A percentile compares a stretch with the other conserved stretches of the same genome.
These are phyloP conservation scores for Pythium aquatile DNA, from an alignment of 352 stramenopile species.

Conservation along the genomic window DNA sequence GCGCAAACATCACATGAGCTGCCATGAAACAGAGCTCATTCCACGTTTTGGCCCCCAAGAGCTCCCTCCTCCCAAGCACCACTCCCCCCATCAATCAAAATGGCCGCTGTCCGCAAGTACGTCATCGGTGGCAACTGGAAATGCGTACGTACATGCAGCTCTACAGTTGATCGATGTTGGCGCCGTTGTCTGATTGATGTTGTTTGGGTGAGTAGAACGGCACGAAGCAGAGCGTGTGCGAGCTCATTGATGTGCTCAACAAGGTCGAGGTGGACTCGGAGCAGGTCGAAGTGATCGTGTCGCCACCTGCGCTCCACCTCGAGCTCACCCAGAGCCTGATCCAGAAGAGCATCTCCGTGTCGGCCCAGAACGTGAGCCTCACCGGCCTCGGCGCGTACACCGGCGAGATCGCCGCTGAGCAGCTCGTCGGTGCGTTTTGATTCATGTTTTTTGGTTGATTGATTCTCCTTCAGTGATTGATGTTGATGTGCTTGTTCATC, in stretches of 20 bases:
- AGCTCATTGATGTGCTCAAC: slow-evolving; percentile 83
- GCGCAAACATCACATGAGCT: not conserved
- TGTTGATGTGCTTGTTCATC: slow-evolving; percentile 71
- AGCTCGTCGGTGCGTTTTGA: slow-evolving; percentile 79
- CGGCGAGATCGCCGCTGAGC: slow-evolving; percentile 83
- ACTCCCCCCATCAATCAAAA: slow-evolving; percentile 16
- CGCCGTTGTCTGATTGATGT: slow-evolving; percentile 29
- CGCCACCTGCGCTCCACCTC: slow-evolving; percentile 63
- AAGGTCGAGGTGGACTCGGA: slow-evolving; percentile 63
- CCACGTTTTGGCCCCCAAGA: slow-evolving; percentile 17
- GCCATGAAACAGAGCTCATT: slow-evolving; percentile 7
- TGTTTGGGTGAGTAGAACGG: slow-evolving; percentile 40
- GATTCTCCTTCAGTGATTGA: slow-evolving; percentile 30
- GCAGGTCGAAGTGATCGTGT: slow-evolving; percentile 69
- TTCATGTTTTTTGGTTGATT: not conserved
- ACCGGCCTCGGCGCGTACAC: slow-evolving; percentile 92
- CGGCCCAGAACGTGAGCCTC: slow-evolving; percentile 65
- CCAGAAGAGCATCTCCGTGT: slow-evolving; percentile 60
- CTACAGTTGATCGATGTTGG: not conserved
- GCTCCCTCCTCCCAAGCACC: not conserved
- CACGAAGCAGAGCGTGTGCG: slow-evolving; percentile 80
- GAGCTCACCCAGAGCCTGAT: slow-evolving; percentile 40
- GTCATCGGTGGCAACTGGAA: slow-evolving; percentile 94
- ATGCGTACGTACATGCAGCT: slow-evolving; percentile 38
- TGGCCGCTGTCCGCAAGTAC: slow-evolving; percentile 41